A percentile compares a stretch with the other conserved stretches of the same genome.
Evolutionary conservation across 2,329 filamentous ascomycete genomes (phyloP).

Genomic region (Colletotrichum magnum): DNA sequence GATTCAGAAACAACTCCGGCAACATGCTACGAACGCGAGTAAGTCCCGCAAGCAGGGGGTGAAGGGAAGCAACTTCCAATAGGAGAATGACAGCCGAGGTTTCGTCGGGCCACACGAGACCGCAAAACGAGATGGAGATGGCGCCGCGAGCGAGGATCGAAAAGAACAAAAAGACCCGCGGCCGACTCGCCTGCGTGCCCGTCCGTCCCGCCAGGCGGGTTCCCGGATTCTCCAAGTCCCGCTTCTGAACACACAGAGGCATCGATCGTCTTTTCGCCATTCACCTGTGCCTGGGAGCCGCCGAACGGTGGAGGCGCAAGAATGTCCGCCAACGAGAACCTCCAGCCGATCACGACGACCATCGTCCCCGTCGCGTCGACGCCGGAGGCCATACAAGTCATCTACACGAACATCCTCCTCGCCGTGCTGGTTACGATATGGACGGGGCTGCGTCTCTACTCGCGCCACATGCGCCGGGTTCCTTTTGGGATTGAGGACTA

Average conservation of each 20-base stretch:
- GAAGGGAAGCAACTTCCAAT: neutral
- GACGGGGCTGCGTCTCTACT: slow-evolving; percentile 21
- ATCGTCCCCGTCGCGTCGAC: slow-evolving; percentile 12
- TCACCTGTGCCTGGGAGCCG: neutral
- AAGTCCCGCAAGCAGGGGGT: neutral
- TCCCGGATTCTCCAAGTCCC: too few species aligned
- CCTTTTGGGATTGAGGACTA: slow-evolving; percentile 20
- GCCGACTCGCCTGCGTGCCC: too few species aligned
- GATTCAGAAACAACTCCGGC: neutral
- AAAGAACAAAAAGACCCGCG: neutral
- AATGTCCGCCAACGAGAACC: neutral
- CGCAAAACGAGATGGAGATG: neutral
- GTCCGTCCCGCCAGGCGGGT: too few species aligned
- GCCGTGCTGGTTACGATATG: slow-evolving; percentile 17
- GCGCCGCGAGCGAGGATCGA: neutral
- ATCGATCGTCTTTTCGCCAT: neutral
- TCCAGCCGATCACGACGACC: slow-evolving; percentile 16
- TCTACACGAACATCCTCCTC: slow-evolving; percentile 20
- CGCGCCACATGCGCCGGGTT: slow-evolving; percentile 14
- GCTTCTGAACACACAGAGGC: neutral
- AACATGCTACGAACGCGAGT: neutral
- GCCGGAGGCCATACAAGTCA: slow-evolving; percentile 10
- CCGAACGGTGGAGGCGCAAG: neutral
- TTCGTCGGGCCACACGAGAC: neutral
- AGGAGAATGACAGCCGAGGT: neutral